phyloP scores from a whole-genome alignment of 139 green algal species.

The Tetradesmus obliquus region DNA sequence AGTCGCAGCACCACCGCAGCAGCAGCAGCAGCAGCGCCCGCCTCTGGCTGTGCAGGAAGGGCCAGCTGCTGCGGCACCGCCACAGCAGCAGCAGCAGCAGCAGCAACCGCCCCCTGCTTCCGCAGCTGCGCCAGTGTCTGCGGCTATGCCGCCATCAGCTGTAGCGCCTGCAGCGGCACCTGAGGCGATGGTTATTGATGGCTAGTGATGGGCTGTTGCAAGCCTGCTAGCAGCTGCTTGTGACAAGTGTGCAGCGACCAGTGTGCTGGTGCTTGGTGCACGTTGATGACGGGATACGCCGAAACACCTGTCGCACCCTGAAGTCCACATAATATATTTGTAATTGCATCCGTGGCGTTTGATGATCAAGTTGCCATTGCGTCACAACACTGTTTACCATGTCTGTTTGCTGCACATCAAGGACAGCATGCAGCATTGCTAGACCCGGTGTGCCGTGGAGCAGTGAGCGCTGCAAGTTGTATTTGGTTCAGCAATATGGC shows the following conservation, averaged over 20 bases:
- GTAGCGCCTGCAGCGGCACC: not conserved
- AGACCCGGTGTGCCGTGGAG: not conserved
- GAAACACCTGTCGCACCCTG: too few species aligned
- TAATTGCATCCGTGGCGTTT: not conserved
- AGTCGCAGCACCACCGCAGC: too few species aligned
- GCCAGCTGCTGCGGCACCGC: too few species aligned
- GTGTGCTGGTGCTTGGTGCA: too few species aligned
- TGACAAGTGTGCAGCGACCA: too few species aligned
- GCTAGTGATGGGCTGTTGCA: not conserved
- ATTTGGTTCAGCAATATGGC: not conserved
- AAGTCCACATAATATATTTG: not conserved
- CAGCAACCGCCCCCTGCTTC: too few species aligned
- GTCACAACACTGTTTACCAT: not conserved
- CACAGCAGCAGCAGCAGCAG: too few species aligned
- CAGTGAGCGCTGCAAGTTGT: not conserved
- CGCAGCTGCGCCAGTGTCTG: too few species aligned
- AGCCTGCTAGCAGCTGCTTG: too few species aligned
- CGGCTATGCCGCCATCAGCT: not conserved
- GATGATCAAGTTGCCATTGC: not conserved
- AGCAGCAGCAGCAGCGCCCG: not conserved
- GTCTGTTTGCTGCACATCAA: too few species aligned
- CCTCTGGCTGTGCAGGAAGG: too few species aligned
- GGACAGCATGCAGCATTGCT: not conserved
- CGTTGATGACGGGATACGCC: too few species aligned
- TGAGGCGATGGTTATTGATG: not conserved